phyloP scores from a whole-genome alignment of 495 filamentous ascomycete species.

The Schizothecium vesticola region DNA sequence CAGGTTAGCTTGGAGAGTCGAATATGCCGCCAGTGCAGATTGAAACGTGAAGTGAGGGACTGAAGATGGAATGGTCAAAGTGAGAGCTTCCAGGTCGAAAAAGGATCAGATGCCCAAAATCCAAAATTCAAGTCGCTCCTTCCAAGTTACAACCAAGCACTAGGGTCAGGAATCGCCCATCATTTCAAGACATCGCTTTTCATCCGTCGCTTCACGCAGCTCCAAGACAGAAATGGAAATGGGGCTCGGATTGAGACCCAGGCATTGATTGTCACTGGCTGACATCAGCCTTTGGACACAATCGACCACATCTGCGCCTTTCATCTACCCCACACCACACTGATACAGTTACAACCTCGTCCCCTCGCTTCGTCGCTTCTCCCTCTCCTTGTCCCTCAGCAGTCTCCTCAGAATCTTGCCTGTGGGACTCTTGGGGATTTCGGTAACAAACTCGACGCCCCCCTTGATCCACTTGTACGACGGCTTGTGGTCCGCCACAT shows the following conservation, averaged over 20 bases:
- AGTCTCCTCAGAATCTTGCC: neutral
- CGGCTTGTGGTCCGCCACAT: constrained; percentile 44
- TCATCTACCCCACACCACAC: too few relatives aligned
- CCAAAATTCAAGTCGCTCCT: neutral
- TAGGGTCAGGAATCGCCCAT: too few relatives aligned
- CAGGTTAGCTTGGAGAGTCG: neutral
- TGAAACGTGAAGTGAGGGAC: neutral
- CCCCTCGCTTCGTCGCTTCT: neutral
- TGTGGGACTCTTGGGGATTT: neutral
- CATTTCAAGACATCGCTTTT: neutral
- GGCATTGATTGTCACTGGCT: too few relatives aligned
- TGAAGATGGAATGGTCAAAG: neutral
- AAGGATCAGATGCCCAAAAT: neutral
- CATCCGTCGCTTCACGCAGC: neutral
- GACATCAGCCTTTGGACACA: too few relatives aligned
- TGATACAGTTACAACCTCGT: neutral
- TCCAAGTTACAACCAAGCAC: neutral
- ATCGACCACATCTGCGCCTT: too few relatives aligned
- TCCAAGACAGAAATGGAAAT: neutral
- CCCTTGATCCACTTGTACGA: constrained; percentile 11
- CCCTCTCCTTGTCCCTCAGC: neutral
- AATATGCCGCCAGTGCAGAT: neutral
- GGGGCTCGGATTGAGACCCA: too few relatives aligned
- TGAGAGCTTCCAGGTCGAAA: neutral
- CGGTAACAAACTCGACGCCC: neutral